Base-by-base conservation (phyloP, 768 basidiomycete species). In the Cantharellus anzutake region DNA sequence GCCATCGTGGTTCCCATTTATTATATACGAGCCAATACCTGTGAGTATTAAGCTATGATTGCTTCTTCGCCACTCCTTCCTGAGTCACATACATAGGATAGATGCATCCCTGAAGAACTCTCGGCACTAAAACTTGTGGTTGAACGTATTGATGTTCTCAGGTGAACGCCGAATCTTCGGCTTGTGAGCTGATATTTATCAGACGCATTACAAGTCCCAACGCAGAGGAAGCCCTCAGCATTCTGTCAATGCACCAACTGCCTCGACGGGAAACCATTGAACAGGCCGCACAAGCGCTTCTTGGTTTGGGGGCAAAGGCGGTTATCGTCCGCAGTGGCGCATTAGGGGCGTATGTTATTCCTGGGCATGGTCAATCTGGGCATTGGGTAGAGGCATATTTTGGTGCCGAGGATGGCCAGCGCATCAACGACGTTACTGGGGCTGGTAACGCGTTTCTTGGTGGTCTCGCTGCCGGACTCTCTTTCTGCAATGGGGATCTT, bases 361-460 rank as follows among this genome's bases (percentile, higher is more conserved):
- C 76, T 37, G 70, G 67, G 64, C 67, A 64, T 61, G 56, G 50
- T 41, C 67, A 56, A 66, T 74, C 62, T 0, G 74, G 74, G 37
- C 65, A 64, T 57, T 93, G 90, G 90, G 69, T 88, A 34, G 77
- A 79, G 4, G 85, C 90, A 7, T 91, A 77, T 67, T 90, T 86
- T 83, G 71, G 71, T 3, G 66, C 69, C n/a, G 66, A 69, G 2
- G 57, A 69, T 71, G 76, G 40, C 61, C 63, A 70, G 29, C 79
- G 75, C 60, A 73, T 93, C 14, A 77, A 84, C 2, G 89, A 93
- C 69, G 87, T 90, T 35, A 93, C 89, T 63, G 90, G 91, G 51
- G 90, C 88, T n/a, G 91, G 91, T 14, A 94, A 94, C 68, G 77
- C 80, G 61, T 94, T 93, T 69, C 74, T 93, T 35, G 89, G 89